These are phyloP conservation scores for Candida pseudoviswanathii DNA, from an alignment of 1,139 yeast genomes.

Conservation along the genomic window DNA sequence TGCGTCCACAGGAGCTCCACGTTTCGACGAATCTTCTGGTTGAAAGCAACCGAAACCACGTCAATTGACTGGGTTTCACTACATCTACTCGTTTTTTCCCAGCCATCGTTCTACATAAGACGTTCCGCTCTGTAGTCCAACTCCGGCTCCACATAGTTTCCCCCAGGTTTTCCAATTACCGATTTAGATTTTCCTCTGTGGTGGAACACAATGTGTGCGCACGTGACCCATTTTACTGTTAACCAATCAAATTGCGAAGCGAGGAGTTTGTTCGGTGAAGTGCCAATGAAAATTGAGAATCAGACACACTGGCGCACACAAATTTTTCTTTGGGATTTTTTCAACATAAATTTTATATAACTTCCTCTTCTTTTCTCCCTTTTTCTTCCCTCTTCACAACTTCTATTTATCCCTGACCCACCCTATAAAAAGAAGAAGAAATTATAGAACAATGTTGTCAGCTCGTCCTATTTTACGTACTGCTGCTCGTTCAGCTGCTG, in stretches of 20 bases:
- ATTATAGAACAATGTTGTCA: conserved; percentile 59
- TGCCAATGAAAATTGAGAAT: conserved; percentile 13
- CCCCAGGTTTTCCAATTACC: not conserved
- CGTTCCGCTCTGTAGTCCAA: no score
- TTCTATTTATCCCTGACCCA: conserved; percentile 11
- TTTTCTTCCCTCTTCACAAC: conserved; percentile 9
- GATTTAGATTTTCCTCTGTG: not conserved
- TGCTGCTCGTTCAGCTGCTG: conserved; percentile 76
- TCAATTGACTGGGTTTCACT: not conserved
- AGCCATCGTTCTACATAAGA: not conserved
- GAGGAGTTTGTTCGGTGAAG: conserved; percentile 7
- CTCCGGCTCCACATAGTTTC: no score
- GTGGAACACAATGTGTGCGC: not conserved
- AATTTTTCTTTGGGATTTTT: conserved; percentile 4
- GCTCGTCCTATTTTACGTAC: conserved; percentile 82
- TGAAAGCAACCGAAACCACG: not conserved
- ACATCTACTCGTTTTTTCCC: not conserved
- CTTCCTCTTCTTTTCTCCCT: conserved; percentile 17
- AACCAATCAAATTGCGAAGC: conserved; percentile 6
- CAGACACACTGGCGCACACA: conserved; percentile 4
- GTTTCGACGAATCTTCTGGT: no score
- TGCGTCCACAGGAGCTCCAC: no score
- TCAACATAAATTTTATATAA: conserved; percentile 7
- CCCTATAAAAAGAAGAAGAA: conserved; percentile 6
- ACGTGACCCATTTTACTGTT: conserved; percentile 1